Evolutionary conservation across 164 flowering plant species (phyloP).

Genomic region (Warburgia ugandensis): DNA sequence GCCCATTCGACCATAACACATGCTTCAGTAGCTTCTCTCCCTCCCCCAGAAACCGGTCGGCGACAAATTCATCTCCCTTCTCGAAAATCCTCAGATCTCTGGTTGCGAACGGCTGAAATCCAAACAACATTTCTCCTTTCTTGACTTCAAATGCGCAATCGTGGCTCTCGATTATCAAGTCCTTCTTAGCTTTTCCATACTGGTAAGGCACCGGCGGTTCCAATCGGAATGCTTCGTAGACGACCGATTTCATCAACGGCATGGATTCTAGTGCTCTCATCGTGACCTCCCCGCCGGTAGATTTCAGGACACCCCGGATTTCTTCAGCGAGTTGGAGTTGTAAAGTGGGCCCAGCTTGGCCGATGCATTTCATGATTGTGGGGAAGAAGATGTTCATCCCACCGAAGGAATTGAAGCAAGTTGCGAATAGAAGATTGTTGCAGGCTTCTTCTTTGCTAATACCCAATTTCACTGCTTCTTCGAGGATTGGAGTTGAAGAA

Average conservation of each 20-base stretch:
- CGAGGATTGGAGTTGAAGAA: slow-evolving; percentile 30
- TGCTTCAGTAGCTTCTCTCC: slow-evolving; percentile 61
- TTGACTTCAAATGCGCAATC: slow-evolving; percentile 50
- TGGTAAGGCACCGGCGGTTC: slow-evolving; percentile 76
- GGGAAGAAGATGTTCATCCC: slow-evolving; percentile 78
- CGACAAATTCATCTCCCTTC: slow-evolving; percentile 57
- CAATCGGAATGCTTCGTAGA: slow-evolving; percentile 63
- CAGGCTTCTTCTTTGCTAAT: slow-evolving; percentile 61
- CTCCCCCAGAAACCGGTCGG: slow-evolving; percentile 59
- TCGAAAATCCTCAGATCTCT: slow-evolving; percentile 65
- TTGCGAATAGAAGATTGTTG: slow-evolving; percentile 70
- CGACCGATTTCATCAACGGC: slow-evolving; percentile 71
- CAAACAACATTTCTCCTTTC: slow-evolving; percentile 68
- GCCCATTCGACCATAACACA: slow-evolving; percentile 85
- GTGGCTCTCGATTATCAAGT: slow-evolving; percentile 59
- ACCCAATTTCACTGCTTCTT: slow-evolving; percentile 55
- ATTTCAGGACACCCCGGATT: slow-evolving; percentile 41
- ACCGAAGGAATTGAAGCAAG: slow-evolving; percentile 77
- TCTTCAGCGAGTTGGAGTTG: slow-evolving; percentile 56
- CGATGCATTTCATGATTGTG: slow-evolving; percentile 55
- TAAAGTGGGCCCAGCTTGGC: slow-evolving; percentile 54
- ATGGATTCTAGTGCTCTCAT: slow-evolving; percentile 59
- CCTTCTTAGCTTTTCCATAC: slow-evolving; percentile 57
- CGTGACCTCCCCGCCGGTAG: slow-evolving; percentile 50
- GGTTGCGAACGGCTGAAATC: slow-evolving; percentile 81